Evolutionary conservation across 208 protist species (phyloP).

Genomic region (Trypanosoma avium): DNA sequence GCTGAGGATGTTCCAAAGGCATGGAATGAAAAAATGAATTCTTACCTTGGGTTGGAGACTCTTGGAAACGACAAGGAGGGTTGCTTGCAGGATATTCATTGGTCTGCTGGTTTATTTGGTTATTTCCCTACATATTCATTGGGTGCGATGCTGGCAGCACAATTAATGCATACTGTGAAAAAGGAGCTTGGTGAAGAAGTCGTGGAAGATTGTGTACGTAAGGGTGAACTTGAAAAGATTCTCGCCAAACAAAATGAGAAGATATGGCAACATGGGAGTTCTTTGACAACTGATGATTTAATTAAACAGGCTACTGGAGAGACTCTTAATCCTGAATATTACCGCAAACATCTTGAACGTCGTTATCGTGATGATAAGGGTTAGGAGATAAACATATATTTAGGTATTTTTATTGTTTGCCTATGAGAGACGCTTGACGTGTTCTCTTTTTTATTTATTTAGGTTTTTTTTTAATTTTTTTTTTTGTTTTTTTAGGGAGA

Average conservation of each 20-base stretch:
- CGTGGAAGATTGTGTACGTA: constrained; percentile 46
- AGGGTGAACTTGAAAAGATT: constrained; percentile 50
- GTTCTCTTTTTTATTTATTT: constrained; percentile 7
- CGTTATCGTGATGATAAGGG: constrained; percentile 60
- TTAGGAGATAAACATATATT: constrained; percentile 9
- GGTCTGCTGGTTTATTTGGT: constrained; percentile 68
- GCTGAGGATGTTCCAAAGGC: constrained; percentile 75
- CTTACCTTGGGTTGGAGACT: constrained; percentile 77
- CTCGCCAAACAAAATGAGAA: constrained; percentile 30
- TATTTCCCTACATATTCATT: constrained; percentile 91
- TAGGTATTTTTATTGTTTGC: constrained; percentile 12
- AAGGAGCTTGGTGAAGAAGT: constrained; percentile 46
- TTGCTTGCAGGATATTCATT: constrained; percentile 91
- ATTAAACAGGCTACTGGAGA: constrained; percentile 74
- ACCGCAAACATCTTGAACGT: constrained; percentile 71
- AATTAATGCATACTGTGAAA: constrained; percentile 71
- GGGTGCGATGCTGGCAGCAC: constrained; percentile 80
- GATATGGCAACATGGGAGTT: constrained; percentile 35
- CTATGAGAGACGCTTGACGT: neutral
- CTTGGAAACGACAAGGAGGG: constrained; percentile 70
- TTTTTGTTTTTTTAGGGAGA: constrained; percentile 9
- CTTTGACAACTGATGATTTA: constrained; percentile 69
- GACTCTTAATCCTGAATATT: constrained; percentile 70
- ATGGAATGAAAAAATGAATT: constrained; percentile 89
- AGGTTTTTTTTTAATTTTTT: constrained; percentile 26